Evolutionary conservation across 2,329 filamentous ascomycete genomes (phyloP).

Genomic region (Grosmannia penicillata): DNA sequence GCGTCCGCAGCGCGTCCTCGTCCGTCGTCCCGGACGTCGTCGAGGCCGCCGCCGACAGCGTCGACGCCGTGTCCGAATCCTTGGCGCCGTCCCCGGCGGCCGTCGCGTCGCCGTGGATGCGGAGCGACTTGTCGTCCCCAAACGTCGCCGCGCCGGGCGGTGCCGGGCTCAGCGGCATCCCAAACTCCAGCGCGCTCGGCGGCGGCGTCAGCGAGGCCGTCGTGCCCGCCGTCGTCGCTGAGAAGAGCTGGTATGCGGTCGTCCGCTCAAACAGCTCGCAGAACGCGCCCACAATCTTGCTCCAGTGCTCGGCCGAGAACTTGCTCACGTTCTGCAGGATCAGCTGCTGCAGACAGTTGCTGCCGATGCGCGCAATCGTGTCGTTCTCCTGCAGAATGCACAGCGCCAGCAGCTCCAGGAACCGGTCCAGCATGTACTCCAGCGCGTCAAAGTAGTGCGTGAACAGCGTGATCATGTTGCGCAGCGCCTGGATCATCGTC

Average conservation of each 20-base stretch:
- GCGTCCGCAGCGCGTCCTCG: slow-evolving; percentile 17
- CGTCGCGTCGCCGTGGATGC: slow-evolving; percentile 42
- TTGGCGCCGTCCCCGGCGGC: slow-evolving; percentile 26
- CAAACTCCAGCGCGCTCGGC: slow-evolving; percentile 37
- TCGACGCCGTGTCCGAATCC: slow-evolving; percentile 17
- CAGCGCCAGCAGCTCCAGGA: slow-evolving; percentile 80
- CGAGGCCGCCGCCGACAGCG: slow-evolving; percentile 12
- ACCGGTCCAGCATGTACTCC: slow-evolving; percentile 97
- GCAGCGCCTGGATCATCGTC: slow-evolving; percentile 95
- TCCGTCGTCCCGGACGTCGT: slow-evolving; percentile 16
- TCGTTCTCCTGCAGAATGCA: slow-evolving; percentile 99
- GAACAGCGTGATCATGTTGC: slow-evolving; percentile 97
- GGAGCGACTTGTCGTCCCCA: slow-evolving; percentile 41
- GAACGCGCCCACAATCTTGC: slow-evolving; percentile 87
- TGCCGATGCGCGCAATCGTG: slow-evolving; percentile 92
- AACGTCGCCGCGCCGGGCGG: slow-evolving; percentile 9
- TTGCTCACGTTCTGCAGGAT: slow-evolving; percentile 94
- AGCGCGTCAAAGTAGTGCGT: slow-evolving; percentile 95
- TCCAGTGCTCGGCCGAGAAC: slow-evolving; percentile 78
- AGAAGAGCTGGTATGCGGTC: slow-evolving; percentile 90
- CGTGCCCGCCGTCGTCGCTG: slow-evolving; percentile 49
- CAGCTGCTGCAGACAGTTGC: slow-evolving; percentile 92
- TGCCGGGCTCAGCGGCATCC: slow-evolving; percentile 26
- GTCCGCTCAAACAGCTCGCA: slow-evolving; percentile 91
- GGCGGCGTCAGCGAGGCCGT: slow-evolving; percentile 35